A percentile compares a stretch with the other conserved stretches of the same genome.
Conservation (phyloP, 371 early-diverging fungal genomes). For the Saksenaea oblongispora region DNA sequence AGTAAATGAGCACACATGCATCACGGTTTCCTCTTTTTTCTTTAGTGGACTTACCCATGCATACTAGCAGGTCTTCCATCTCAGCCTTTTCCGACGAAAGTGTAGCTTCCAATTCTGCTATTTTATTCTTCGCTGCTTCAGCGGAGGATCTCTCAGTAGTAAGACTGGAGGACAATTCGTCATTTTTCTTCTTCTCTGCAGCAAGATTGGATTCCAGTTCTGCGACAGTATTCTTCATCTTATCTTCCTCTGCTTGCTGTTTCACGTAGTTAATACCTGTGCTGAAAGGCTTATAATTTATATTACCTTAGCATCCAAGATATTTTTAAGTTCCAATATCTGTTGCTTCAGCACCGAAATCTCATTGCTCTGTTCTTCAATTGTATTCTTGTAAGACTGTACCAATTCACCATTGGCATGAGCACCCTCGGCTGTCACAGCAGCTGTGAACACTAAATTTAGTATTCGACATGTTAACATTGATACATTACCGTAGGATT, state of each 20-base stretch:
- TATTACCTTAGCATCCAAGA: conserved; percentile 25
- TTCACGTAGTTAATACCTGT: background rate
- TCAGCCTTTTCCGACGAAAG: conserved; percentile 65
- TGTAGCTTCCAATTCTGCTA: conserved; percentile 10
- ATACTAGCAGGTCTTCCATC: conserved; percentile 90
- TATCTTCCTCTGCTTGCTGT: conserved; percentile 10
- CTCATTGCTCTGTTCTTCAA: conserved; percentile 47
- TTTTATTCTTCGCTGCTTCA: conserved; percentile 37
- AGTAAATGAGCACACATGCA: background rate
- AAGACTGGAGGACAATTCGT: conserved; percentile 28
- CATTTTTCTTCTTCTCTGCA: conserved; percentile 19
- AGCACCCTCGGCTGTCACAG: conserved; percentile 18
- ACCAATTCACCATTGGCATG: conserved; percentile 32
- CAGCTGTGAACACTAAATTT: conserved; percentile 8
- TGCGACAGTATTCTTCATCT: background rate
- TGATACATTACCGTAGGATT: conserved; percentile 2
- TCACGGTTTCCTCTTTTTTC: no score
- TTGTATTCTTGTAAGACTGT: conserved; percentile 45
- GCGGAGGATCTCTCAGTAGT: conserved; percentile 23
- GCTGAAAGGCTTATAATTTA: background rate
- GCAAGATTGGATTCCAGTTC: conserved; percentile 1
- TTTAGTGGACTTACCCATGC: conserved; percentile 56
- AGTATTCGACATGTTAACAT: background rate
- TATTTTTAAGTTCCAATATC: conserved; percentile 23
- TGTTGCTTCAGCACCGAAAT: conserved; percentile 27